Evolutionary conservation across 1,284 basidiomycete genomes (phyloP).

Genomic region (Boletus mariae): DNA sequence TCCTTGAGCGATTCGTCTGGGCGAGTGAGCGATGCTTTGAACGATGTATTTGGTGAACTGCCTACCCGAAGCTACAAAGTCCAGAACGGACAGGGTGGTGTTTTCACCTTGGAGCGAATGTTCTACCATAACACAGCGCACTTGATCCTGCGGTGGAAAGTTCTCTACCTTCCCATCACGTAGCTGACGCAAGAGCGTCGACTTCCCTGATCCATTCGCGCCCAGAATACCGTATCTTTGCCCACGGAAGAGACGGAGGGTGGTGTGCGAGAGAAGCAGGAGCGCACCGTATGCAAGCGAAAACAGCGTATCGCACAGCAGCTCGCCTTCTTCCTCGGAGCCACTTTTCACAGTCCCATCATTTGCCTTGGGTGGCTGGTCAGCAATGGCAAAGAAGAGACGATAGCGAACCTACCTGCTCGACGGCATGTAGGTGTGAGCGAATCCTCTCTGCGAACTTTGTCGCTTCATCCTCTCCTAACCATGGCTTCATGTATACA

Average conservation of each 20-base stretch:
- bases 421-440: slow-evolving; percentile 73
- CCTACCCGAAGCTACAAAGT: slow-evolving; percentile 84
- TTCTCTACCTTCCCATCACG: slow-evolving; percentile 94
- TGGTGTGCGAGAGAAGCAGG: slow-evolving; percentile 93
- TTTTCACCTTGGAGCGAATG: slow-evolving; percentile 95
- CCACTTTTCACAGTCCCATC: slow-evolving; percentile 39
- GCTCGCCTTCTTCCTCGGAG: slow-evolving; percentile 74
- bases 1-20: slow-evolving; percentile 59
- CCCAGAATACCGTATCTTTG: slow-evolving; percentile 94
- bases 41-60: slow-evolving; percentile 10
- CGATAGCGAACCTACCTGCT: slow-evolving; percentile 46
- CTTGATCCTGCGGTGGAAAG: slow-evolving; percentile 85
- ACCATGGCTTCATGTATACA: slow-evolving; percentile 69
- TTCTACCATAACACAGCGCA: slow-evolving; percentile 93
- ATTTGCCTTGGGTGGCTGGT: slow-evolving; percentile 45
- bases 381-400: slow-evolving; percentile 7
- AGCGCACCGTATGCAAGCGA: slow-evolving; percentile 97
- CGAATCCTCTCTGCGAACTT: slow-evolving; percentile 65
- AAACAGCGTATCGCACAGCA: slow-evolving; percentile 92
- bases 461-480: slow-evolving; percentile 45
- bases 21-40: slow-evolving; percentile 7
- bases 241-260: slow-evolving; percentile 86
- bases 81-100: slow-evolving; percentile 73
- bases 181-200: slow-evolving; percentile 94
- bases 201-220: slow-evolving; percentile 95